These are phyloP conservation scores for Diutina neorugosa DNA, from an alignment of 1,139 yeast genomes.

Conservation along the genomic window DNA sequence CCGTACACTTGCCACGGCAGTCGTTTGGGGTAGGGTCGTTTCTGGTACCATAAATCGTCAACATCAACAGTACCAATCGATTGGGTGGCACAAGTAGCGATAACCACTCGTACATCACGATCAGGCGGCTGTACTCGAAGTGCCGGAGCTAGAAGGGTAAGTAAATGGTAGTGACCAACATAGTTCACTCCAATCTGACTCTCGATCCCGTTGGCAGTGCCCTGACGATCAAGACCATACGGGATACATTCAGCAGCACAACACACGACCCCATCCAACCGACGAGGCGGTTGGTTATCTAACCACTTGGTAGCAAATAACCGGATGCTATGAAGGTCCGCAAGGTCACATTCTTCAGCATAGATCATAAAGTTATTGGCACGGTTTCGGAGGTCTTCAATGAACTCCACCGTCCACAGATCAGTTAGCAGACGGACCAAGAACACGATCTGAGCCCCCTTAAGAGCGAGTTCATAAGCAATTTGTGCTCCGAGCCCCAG, in stretches of 20 bases:
- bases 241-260: conserved; percentile 83
- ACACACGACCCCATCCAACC: conserved; percentile 80
- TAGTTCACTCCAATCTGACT: conserved; percentile 76
- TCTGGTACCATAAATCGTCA: conserved; percentile 56
- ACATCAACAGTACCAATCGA: conserved; percentile 56
- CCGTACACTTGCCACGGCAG: conserved; percentile 75
- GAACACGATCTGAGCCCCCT: conserved; percentile 81
- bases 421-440: conserved; percentile 56
- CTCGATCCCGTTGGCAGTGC: conserved; percentile 76
- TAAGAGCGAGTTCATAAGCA: conserved; percentile 57
- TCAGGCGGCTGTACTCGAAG: conserved; percentile 85
- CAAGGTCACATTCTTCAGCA: conserved; percentile 79
- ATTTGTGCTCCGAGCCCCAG: conserved; percentile 78
- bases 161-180: conserved; percentile 65
- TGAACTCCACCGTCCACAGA: conserved; percentile 68
- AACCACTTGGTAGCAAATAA: conserved; percentile 91
- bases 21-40: conserved; percentile 44
- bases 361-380: conserved; percentile 67
- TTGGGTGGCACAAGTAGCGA: conserved; percentile 69
- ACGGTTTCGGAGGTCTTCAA: conserved; percentile 60
- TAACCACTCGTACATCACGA: conserved; percentile 73
- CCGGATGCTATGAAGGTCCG: conserved; percentile 65
- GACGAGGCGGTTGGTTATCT: conserved; percentile 79
- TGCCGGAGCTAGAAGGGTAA: conserved; percentile 70
- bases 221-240: conserved; percentile 42